Evolutionary conservation across 768 basidiomycete genomes (phyloP), one percentile per base, ranked within the genome.

Genomic region (Hypholoma fasciculare): DNA sequence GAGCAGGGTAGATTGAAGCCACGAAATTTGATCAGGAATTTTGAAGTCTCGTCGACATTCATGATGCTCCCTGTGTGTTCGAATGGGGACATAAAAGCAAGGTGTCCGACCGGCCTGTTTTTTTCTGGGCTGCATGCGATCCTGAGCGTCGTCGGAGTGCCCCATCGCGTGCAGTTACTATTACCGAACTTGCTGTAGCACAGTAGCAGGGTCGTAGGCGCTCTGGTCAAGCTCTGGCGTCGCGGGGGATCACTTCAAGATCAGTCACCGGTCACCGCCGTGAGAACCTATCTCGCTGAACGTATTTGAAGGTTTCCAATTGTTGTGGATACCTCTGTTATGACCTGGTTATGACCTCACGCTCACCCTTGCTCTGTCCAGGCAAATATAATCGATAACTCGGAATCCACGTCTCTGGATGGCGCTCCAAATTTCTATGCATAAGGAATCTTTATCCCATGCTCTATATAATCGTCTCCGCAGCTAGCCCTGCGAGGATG

Each of bases 361-460:
- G 30, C 30, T 6, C 30, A 34, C 30, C 30, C 30, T 5, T 34
- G 30, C 30, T 51, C 5, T 44, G 14, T 17, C 14, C 59, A 79
- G 74, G 75, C 73, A 26, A 72, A 65, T 50, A 72, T 84, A 56
- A 76, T 73, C 63, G 83, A 84, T 61, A 72, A 73, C 19, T 80
- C 78, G 8, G 75, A 79, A 16, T 81, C 80, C 55, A 74, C 77
- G 2, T 65, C 84, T 7, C 69, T 84, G 14, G 61, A 69, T 0
- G 82, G 83, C 0, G 56, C 64, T 0, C 74, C 78, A 0, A 78
- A 72, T 58, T 72, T 82, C 0, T 83, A 81, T 63, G 69, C 82
- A 43, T 78, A 84, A 63, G 78, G 79, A 23, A 75, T 73, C 57
- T 83, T 79, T 62, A 78, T 82, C n/a, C 68, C 81, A 12, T 72